Conservation (phyloP, 345 rosid species). For the Nasturtium officinale region DNA sequence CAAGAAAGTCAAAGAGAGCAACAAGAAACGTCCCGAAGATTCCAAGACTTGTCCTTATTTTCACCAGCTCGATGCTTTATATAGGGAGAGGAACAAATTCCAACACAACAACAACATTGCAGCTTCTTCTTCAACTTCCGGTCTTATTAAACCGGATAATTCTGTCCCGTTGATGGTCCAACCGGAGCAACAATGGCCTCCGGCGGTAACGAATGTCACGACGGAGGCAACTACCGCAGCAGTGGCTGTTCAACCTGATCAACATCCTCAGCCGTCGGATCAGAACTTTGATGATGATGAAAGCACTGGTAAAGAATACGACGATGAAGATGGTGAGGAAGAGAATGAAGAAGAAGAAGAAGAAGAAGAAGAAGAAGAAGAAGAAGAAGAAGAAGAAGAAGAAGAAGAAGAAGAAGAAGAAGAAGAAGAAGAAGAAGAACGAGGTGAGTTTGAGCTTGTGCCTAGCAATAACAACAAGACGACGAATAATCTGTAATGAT, state of each 20-base stretch:
- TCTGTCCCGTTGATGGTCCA: conserved; percentile 62
- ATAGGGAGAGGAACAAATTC: conserved; percentile 54
- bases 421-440: conserved; percentile 58
- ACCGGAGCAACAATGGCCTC: conserved; percentile 86
- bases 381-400: conserved; percentile 46
- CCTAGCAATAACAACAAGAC: conserved; percentile 46
- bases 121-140: conserved; percentile 34
- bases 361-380: conserved; percentile 60
- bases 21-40: conserved; percentile 70
- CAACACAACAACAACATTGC: conserved; percentile 24
- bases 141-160: conserved; percentile 49
- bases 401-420: conserved; percentile 43
- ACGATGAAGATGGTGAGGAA: conserved; percentile 48
- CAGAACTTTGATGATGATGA: conserved; percentile 49
- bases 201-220: neutral
- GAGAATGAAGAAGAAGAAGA: conserved; percentile 57
- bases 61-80: conserved; percentile 69
- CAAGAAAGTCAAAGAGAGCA: conserved; percentile 83
- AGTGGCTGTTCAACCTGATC: neutral
- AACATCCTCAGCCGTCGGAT: conserved; percentile 31
- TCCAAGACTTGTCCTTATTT: conserved; percentile 84
- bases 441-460: conserved; percentile 60
- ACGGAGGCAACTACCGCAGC: neutral
- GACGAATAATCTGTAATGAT: conserved; percentile 21
- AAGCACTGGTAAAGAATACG: conserved; percentile 38